Base-by-base conservation (phyloP, 1,284 basidiomycete genomes). In the Ganoderma resinaceum region DNA sequence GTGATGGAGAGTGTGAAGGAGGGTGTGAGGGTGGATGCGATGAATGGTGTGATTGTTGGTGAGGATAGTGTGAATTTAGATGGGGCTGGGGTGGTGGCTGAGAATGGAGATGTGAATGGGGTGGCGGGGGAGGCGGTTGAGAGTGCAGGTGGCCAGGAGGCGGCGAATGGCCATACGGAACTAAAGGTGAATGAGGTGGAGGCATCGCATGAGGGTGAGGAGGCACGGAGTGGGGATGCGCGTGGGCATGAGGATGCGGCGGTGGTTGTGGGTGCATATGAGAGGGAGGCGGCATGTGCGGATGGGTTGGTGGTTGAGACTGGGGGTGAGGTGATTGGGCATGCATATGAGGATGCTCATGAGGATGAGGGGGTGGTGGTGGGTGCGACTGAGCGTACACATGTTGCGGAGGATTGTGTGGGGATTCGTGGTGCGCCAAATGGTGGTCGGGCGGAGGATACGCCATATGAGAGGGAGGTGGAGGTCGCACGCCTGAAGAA, bases 401-500 rank as follows among this genome's bases (percentile, higher is more conserved):
- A 35, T 65, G 69, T 57, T 72, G 61, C 40, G 66, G 61, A 55
- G 55, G 63, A 38, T 64, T 66, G 43, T 63, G 67, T 2, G 61
- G 49, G 14, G 60, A 61, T 12, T 61, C 29, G 55, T 61, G 66
- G 46, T 46, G 49, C 29, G 66, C 29, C 23, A 55, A 37, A 42
- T 61, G 62, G 12, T 69, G 68, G 42, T 68, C 63, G 46, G 67
- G 66, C 33, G 67, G 66, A 35, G 53, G 64, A 49, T 55, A 57
- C 16, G 53, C 8, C 40, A 65, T 66, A 7, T 60, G 61, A 52
- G 62, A 55, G 12, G 61, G 52, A 29, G 60, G 65, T 42, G 46
- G 53, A 33, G 60, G 58, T 61, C 68, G 66, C 63, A 66, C 61
- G n/a, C 69, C 68, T 43, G 71, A 35, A 37, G 68, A 66, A 53